Evolutionary conservation across 1,284 basidiomycete genomes (phyloP).

Genomic region (Leccinum ponderosum): DNA sequence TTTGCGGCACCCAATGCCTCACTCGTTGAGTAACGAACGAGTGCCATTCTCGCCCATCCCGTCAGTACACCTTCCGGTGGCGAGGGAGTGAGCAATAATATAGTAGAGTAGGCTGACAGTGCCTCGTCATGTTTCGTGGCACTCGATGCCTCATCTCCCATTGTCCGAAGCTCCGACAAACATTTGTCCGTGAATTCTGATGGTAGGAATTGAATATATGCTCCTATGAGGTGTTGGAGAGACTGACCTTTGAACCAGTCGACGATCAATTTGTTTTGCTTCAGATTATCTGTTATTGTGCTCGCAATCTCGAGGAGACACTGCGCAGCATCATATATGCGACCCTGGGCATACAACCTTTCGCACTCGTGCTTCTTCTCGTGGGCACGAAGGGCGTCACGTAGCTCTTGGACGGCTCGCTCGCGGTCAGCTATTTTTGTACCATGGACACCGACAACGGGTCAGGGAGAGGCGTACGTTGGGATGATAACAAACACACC

Average conservation of each 20-base stretch:
- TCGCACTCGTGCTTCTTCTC: background rate
- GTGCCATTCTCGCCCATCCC: background rate
- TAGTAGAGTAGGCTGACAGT: background rate
- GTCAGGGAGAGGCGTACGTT: background rate
- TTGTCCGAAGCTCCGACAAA: background rate
- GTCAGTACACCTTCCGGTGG: background rate
- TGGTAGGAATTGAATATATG: background rate
- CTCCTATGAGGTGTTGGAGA: background rate
- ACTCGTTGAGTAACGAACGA: background rate
- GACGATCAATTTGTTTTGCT: background rate
- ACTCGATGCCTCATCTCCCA: background rate
- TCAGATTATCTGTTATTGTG: background rate
- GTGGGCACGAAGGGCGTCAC: background rate
- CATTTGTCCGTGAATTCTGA: background rate
- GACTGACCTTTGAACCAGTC: background rate
- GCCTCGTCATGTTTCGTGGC: background rate
- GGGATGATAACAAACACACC: background rate
- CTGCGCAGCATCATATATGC: background rate
- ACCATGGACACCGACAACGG: background rate
- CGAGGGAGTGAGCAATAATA: background rate
- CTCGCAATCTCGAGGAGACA: background rate
- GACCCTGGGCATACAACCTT: background rate
- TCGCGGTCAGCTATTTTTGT: background rate
- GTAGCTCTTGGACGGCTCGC: background rate
- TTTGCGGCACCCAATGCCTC: background rate